Evolutionary conservation across 2,329 filamentous ascomycete genomes (phyloP), one percentile per base, ranked within the genome.

Genomic region (Aspergillus neotritici): DNA sequence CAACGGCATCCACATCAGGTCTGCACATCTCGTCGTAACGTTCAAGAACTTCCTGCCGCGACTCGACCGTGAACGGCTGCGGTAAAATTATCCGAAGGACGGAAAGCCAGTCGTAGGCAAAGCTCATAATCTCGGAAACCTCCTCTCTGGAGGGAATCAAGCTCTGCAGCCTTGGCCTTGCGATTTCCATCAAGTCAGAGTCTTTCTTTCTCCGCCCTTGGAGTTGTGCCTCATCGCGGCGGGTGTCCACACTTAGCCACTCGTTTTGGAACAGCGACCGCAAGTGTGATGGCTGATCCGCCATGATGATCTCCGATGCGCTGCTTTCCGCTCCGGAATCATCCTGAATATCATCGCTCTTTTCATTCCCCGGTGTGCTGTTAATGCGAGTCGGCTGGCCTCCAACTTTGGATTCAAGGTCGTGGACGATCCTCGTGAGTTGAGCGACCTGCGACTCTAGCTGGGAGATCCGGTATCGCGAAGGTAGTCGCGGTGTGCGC

Each of bases 211-310:
- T 35, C 2, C 47, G 40, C 5, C 48, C 44, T 28, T 45, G 37
- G 3, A 14, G 14, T 10, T 46, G 47, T 4, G 43, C 33, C 10
- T 45, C 30, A 6, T 45, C 35, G 10, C 39, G 44, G 10, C 30
- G 14, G 2, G 43, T 36, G 28, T 52, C 47, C 6, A 47, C 46
- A n/a, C 45, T 54, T 4, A 54, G 33, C 45, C 47, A 52, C 28
- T 54, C 47, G 32, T 54, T 54, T 13, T 54, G 47, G 14, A 54
- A 54, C 5, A 54, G 45, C 7, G 49, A 47, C 3, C 45, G 49
- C 16, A 54, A 17, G 16, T 52, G 47, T 1, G 47, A 43, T 6
- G 47, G 43, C 10, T 47, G 41, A 6, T 50, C 43, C 5, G 47
- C 35, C 16, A 42, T 35, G 4, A 46, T 33, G 4, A 47, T 40